Conservation (phyloP, 805 yeast genomes). For the Ogataea thermomethanolica region DNA sequence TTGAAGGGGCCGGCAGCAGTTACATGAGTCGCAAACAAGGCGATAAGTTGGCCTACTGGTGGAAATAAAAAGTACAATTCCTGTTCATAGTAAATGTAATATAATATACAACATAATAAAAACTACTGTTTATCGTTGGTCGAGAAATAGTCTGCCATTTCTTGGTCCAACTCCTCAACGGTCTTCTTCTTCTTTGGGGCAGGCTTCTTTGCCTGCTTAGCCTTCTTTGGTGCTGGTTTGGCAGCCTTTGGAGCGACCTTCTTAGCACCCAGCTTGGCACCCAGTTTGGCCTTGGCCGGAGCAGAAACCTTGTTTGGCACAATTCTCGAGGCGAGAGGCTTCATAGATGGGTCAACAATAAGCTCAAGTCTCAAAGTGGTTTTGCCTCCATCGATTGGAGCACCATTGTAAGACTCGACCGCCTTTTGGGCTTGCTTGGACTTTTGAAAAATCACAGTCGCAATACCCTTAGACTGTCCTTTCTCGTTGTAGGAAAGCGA, state of each 20-base stretch:
- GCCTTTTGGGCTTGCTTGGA: slow-evolving; percentile 72
- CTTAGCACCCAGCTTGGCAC: slow-evolving; percentile 25
- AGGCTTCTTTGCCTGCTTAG: slow-evolving; percentile 10
- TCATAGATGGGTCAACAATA: slow-evolving; percentile 78
- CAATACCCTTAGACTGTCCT: slow-evolving; percentile 90
- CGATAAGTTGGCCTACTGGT: slow-evolving; percentile 31
- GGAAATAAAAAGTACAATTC: slow-evolving; percentile 11
- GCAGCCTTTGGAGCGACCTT: slow-evolving; percentile 18
- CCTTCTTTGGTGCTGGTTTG: slow-evolving; percentile 51
- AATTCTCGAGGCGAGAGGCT: slow-evolving; percentile 73
- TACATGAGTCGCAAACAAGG: slow-evolving; percentile 44
- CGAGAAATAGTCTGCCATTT: slow-evolving; percentile 93
- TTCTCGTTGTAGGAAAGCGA: slow-evolving; percentile 75
- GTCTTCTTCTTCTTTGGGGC: slow-evolving; percentile 56
- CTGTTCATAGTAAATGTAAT: slow-evolving; percentile 1
- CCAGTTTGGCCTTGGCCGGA: slow-evolving; percentile 8
- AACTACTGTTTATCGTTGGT: slow-evolving; percentile 35
- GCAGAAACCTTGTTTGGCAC: slow-evolving; percentile 38
- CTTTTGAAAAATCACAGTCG: slow-evolving; percentile 74
- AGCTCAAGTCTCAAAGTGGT: slow-evolving; percentile 73
- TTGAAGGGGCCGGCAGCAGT: slow-evolving; percentile 65
- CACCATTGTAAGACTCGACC: slow-evolving; percentile 81
- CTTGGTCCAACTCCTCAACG: slow-evolving; percentile 92
- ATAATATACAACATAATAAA: slow-evolving; percentile 1
- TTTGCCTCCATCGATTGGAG: slow-evolving; percentile 88